Conservation (phyloP, 345 rosid genomes). For the Eucalyptus urophylla region DNA sequence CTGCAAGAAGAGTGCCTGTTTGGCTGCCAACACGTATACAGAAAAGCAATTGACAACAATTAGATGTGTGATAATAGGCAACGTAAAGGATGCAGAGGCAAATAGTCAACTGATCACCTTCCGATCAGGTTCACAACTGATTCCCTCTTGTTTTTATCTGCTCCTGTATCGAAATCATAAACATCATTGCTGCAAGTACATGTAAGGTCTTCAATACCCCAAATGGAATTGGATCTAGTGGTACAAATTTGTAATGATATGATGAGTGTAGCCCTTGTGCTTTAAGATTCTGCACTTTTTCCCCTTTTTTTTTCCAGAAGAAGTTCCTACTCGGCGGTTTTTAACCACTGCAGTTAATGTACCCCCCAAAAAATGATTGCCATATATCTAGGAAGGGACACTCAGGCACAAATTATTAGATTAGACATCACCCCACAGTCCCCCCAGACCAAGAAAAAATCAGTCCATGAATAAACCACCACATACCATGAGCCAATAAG, state of each 20-base stretch:
- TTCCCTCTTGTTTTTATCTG: slow-evolving; percentile 83
- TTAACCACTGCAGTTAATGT: background rate
- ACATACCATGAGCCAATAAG: background rate
- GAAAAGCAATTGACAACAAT: background rate
- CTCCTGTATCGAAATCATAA: slow-evolving; percentile 93
- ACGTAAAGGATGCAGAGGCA: background rate
- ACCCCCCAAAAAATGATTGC: background rate
- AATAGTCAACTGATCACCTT: slow-evolving; percentile 37
- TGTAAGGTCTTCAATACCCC: background rate
- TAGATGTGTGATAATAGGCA: background rate
- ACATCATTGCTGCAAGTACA: slow-evolving; percentile 73
- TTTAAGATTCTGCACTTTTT: background rate
- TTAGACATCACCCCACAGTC: background rate
- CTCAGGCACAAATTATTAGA: background rate
- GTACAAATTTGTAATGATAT: background rate
- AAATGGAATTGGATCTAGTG: background rate
- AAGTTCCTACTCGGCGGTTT: background rate
- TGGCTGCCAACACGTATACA: slow-evolving; percentile 18
- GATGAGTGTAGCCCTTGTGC: background rate
- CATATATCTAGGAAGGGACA: background rate
- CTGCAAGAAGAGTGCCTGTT: slow-evolving; percentile 45
- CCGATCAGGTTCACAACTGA: slow-evolving; percentile 75
- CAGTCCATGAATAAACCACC: background rate
- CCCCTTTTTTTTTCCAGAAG: background rate
- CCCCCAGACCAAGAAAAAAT: background rate